These are phyloP conservation scores for Yamadazyma diospyri DNA, from an alignment of 1,139 yeast genomes.

Conservation along the genomic window DNA sequence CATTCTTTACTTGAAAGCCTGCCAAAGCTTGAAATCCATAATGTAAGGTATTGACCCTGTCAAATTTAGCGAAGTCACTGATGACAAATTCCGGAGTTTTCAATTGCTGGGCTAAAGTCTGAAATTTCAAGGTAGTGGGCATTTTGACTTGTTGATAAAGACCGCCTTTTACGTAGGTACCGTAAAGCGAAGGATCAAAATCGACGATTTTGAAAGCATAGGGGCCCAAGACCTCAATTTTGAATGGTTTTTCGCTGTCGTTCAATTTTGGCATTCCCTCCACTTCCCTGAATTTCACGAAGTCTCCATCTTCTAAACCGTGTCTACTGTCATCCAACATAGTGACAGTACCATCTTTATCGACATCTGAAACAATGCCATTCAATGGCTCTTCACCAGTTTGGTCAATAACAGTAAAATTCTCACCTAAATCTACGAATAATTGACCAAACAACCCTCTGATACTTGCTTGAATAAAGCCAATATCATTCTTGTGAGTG, in stretches of 20 bases:
- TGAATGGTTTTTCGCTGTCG: constrained; percentile 61
- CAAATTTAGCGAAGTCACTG: constrained; percentile 92
- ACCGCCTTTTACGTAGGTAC: constrained; percentile 79
- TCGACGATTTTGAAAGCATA: constrained; percentile 70
- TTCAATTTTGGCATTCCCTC: constrained; percentile 68
- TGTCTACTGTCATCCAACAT: constrained; percentile 91
- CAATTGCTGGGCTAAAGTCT: constrained; percentile 63
- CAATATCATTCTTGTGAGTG: constrained; percentile 71
- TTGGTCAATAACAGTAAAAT: constrained; percentile 75
- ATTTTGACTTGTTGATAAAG: constrained; percentile 88
- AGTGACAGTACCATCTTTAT: constrained; percentile 85
- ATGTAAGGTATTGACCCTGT: constrained; percentile 86
- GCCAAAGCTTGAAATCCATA: constrained; percentile 89
- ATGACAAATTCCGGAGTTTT: constrained; percentile 72
- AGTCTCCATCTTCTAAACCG: constrained; percentile 89
- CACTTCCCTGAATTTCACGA: constrained; percentile 83
- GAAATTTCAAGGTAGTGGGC: constrained; percentile 62
- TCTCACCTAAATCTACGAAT: constrained; percentile 86
- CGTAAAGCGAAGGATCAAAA: constrained; percentile 45
- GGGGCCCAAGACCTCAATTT: constrained; percentile 87
- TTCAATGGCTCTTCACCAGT: constrained; percentile 90
- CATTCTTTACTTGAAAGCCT: constrained; percentile 63
- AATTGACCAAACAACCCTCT: constrained; percentile 86
- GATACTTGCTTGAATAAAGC: constrained; percentile 76
- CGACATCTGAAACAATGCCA: constrained; percentile 88